Conservation (phyloP, 2,329 filamentous ascomycete species). For the Xylariaceae sp. region DNA sequence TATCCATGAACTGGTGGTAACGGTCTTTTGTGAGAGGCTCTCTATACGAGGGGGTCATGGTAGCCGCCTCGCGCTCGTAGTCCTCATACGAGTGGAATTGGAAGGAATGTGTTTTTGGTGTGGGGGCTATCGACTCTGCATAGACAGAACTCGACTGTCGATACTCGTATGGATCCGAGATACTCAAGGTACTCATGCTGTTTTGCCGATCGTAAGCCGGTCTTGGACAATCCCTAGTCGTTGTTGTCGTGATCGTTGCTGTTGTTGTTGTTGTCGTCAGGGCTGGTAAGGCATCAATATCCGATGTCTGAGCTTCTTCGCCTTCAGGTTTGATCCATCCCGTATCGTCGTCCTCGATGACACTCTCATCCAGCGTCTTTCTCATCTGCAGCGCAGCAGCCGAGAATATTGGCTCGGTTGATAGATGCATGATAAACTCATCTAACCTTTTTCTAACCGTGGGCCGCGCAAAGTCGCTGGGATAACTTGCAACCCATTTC, state of each 20-base stretch:
- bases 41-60: conserved; percentile 63
- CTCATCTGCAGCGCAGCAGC: conserved; percentile 82
- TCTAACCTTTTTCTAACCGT: conserved; percentile 66
- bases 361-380: conserved; percentile 64
- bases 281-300: conserved; percentile 20
- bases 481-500: conserved; percentile 85
- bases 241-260: conserved; percentile 12
- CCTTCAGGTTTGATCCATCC: conserved; percentile 83
- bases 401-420: conserved; percentile 73
- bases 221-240: conserved; percentile 20
- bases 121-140: conserved; percentile 32
- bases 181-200: conserved; percentile 44
- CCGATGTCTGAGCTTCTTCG: conserved; percentile 23
- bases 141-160: conserved; percentile 44
- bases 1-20: conserved; percentile 87
- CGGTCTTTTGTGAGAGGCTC: conserved; percentile 74
- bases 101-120: conserved; percentile 40
- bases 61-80: conserved; percentile 72
- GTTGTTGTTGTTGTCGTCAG: background rate
- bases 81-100: conserved; percentile 66
- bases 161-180: conserved; percentile 41
- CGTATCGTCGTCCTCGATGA: conserved; percentile 83
- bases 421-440: conserved; percentile 69
- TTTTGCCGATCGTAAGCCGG: conserved; percentile 36
- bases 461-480: conserved; percentile 83